Evolutionary conservation across 129 eudicot genomes (phyloP).

Genomic region (Ambrosia trifida): DNA sequence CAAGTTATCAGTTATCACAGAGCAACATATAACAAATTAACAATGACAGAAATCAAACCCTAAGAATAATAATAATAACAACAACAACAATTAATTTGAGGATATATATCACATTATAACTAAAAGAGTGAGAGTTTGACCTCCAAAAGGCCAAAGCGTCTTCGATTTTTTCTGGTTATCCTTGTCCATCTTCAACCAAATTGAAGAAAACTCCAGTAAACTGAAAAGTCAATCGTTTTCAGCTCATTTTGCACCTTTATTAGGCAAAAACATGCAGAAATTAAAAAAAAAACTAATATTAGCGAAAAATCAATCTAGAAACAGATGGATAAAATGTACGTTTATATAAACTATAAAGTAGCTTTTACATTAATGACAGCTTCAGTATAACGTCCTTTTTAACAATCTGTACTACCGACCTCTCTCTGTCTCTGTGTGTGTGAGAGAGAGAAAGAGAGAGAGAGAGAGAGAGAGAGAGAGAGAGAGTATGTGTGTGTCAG

Average conservation of each 20-base stretch:
- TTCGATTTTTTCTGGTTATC: slow-evolving; percentile 34
- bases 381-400: slow-evolving; percentile 11
- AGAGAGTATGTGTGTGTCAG: too few species aligned
- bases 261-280: slow-evolving; percentile 7
- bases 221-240: neutral
- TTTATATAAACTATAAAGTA: slow-evolving; percentile 10
- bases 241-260: slow-evolving; percentile 17
- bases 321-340: slow-evolving; percentile 18
- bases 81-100: neutral
- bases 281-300: slow-evolving; percentile 10
- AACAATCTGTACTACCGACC: neutral
- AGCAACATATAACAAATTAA: neutral
- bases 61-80: neutral
- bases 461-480: neutral
- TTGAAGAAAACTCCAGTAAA: slow-evolving; percentile 7
- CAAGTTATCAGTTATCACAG: too few species aligned
- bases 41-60: slow-evolving; percentile 20
- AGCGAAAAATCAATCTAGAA: neutral
- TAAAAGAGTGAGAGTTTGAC: slow-evolving; percentile 20
- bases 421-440: neutral
- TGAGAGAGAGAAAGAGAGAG: neutral
- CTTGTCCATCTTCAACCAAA: slow-evolving; percentile 32
- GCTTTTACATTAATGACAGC: slow-evolving; percentile 28
- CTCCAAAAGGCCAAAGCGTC: slow-evolving; percentile 35
- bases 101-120: neutral